These are phyloP conservation scores for Talaromyces sp. DNA, from an alignment of 2,329 filamentous ascomycete genomes.

Conservation along the genomic window DNA sequence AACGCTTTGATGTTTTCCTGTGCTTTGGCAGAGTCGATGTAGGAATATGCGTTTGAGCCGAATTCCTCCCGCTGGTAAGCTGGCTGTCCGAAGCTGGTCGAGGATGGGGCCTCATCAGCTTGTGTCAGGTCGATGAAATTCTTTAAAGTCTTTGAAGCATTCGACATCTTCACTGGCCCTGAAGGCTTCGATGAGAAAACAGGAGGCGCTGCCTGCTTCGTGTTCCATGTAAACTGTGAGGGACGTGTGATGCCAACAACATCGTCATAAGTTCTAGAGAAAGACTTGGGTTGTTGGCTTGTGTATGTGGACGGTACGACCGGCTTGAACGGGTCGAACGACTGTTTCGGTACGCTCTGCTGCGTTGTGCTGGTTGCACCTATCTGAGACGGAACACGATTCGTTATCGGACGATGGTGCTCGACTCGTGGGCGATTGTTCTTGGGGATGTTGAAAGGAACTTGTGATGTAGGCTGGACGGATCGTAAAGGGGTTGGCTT, in stretches of 20 bases:
- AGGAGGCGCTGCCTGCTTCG: slow-evolving; percentile 51
- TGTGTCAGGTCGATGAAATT: slow-evolving; percentile 51
- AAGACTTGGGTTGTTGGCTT: slow-evolving; percentile 24
- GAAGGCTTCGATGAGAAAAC: slow-evolving; percentile 52
- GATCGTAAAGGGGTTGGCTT: slow-evolving; percentile 55
- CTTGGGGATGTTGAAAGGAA: slow-evolving; percentile 54
- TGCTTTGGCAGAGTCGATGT: slow-evolving; percentile 49
- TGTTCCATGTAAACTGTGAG: slow-evolving; percentile 47
- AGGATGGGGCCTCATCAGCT: not conserved
- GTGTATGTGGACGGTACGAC: slow-evolving; percentile 38
- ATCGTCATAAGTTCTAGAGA: slow-evolving; percentile 26
- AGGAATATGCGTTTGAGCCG: slow-evolving; percentile 54
- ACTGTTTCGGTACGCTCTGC: slow-evolving; percentile 27
- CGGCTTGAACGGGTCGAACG: slow-evolving; percentile 41
- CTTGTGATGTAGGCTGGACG: slow-evolving; percentile 43
- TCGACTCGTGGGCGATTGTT: slow-evolving; percentile 49
- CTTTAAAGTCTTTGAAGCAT: slow-evolving; percentile 42
- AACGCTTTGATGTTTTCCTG: slow-evolving; percentile 52
- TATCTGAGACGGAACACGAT: slow-evolving; percentile 24
- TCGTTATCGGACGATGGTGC: slow-evolving; percentile 43
- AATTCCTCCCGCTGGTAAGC: slow-evolving; percentile 48
- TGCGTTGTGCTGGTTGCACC: slow-evolving; percentile 11
- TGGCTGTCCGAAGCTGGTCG: slow-evolving; percentile 16
- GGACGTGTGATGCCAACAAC: slow-evolving; percentile 50
- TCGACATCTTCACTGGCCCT: slow-evolving; percentile 37